phyloP scores from a whole-genome alignment of 1,284 basidiomycete species.

The Trametes polyzona region DNA sequence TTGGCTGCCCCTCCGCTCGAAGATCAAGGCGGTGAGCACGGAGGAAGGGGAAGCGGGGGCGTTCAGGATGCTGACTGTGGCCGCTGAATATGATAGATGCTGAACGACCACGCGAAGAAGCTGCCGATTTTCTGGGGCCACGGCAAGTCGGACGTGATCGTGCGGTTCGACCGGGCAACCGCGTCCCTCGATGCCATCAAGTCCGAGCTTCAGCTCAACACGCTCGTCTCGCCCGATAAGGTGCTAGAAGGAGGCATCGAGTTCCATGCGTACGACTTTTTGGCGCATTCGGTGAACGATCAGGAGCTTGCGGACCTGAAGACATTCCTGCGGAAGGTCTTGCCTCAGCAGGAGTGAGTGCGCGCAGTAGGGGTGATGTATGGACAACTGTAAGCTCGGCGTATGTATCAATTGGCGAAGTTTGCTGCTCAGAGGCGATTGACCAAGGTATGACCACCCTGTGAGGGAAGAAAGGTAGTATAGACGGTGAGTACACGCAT shows the following conservation, averaged over 20 bases:
- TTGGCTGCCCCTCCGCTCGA: constrained; percentile 72
- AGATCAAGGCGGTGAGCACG: constrained; percentile 61
- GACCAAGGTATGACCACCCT: too few species aligned
- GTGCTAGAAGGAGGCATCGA: constrained; percentile 32
- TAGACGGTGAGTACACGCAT: not conserved
- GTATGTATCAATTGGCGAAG: not conserved
- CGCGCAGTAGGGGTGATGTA: not conserved
- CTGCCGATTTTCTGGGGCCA: constrained; percentile 91
- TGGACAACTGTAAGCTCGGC: constrained; percentile 16
- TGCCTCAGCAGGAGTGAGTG: constrained; percentile 27
- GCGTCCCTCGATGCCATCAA: constrained; percentile 60
- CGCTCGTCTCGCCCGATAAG: constrained; percentile 29
- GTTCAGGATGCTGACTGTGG: constrained; percentile 3
- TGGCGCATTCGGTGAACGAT: constrained; percentile 65
- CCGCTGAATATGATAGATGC: constrained; percentile 47
- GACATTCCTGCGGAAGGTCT: constrained; percentile 57
- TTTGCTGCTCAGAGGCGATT: too few species aligned
- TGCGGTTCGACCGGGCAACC: constrained; percentile 54
- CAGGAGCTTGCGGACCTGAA: constrained; percentile 70
- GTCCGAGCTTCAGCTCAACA: constrained; percentile 49
- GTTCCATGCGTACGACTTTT: constrained; percentile 62
- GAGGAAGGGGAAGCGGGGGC: not conserved
- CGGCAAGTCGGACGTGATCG: constrained; percentile 78
- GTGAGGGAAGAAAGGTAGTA: too few species aligned
- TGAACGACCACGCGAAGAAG: constrained; percentile 55